Base-by-base conservation (phyloP, 352 stramenopile genomes). In the Halophytophthora polymorphica region DNA sequence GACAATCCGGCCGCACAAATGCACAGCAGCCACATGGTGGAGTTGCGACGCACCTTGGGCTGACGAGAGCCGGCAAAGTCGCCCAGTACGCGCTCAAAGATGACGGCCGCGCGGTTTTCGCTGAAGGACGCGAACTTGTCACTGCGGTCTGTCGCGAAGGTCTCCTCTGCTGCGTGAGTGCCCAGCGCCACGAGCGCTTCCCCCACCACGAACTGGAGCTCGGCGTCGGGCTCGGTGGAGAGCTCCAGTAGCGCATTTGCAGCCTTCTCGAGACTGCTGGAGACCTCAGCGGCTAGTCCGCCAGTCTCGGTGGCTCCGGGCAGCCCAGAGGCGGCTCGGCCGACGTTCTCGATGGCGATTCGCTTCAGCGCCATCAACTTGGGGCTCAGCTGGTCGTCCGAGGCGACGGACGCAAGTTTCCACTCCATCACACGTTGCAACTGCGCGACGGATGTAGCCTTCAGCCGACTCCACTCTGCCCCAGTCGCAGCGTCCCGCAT, bases 21-120 rank as follows among this genome's bases (percentile, higher is more conserved):
- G 47, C 77, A 86, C 17, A 91, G 49, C 36, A 93, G 53, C 77
- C 77, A 91, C 7, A 86, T 69, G 23, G 73, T 66, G 5, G 75
- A 58, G 33, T 71, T 90, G 17, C 77, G 71, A 41, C 77, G 80
- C 15, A 78, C 44, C 45, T 58, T 65, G 3, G 62, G 44, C 25
- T 80, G 70, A 33, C 68, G 68, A 44, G 72, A 78, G 14, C 58
- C 66, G 14, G 65, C 63, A 40, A 57, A 71, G 7, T 78, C 58
- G 2, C 42, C 28, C 33, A 86, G 25, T 2, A 88, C 45, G 10
- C 68, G 66, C 18, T 66, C 46, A 13, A 88, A 61, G 53, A 86
- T 73, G 6, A 45, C 33, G 10, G 61, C 53, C 6, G 65, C 62
- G n/a, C 68, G 68, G 35, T 77, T 77, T 10, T 57, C 60, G 37